Conservation (phyloP, 1,284 basidiomycete genomes). For the Apiotrichum akiyoshidainum region DNA sequence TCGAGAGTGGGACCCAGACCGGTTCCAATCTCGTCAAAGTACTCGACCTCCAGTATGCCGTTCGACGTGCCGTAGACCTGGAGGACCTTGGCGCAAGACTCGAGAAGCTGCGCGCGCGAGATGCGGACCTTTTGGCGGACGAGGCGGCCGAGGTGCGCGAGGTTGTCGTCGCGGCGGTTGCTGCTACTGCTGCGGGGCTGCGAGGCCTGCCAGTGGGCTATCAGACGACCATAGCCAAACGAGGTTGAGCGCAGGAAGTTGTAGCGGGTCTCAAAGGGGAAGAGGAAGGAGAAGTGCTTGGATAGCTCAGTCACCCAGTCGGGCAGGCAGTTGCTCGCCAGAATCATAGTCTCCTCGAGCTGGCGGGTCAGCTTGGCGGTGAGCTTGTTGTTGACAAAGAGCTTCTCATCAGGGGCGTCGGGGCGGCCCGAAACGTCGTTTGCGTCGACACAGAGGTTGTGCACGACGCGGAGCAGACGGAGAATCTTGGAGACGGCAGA, state of each 20-base stretch:
- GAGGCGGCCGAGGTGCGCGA: constrained; percentile 84
- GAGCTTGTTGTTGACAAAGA: constrained; percentile 96
- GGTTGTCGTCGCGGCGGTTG: constrained; percentile 79
- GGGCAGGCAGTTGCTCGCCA: constrained; percentile 91
- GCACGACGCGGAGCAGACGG: constrained; percentile 80
- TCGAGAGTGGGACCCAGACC: constrained; percentile 97
- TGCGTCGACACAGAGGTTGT: constrained; percentile 65
- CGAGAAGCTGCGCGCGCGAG: constrained; percentile 86
- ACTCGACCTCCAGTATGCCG: constrained; percentile 93
- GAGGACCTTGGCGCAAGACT: constrained; percentile 97
- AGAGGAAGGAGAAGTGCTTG: constrained; percentile 92
- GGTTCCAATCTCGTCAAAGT: constrained; percentile 98
- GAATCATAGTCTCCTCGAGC: constrained; percentile 97
- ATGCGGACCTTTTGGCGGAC: constrained; percentile 97
- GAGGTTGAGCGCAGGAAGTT: constrained; percentile 95
- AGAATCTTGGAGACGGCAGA: constrained; percentile 86
- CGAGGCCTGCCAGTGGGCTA: constrained; percentile 83
- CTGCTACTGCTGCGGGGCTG: constrained; percentile 65
- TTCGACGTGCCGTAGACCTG: constrained; percentile 88
- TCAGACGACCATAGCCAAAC: constrained; percentile 92
- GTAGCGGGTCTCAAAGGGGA: constrained; percentile 96
- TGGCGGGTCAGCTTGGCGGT: constrained; percentile 98
- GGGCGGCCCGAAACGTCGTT: constrained; percentile 23
- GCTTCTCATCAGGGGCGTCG: constrained; percentile 61
- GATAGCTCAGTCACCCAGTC: constrained; percentile 95